phyloP scores from a whole-genome alignment of 2,329 filamentous ascomycete genomes.

The Arthrobotrys sinensis region DNA sequence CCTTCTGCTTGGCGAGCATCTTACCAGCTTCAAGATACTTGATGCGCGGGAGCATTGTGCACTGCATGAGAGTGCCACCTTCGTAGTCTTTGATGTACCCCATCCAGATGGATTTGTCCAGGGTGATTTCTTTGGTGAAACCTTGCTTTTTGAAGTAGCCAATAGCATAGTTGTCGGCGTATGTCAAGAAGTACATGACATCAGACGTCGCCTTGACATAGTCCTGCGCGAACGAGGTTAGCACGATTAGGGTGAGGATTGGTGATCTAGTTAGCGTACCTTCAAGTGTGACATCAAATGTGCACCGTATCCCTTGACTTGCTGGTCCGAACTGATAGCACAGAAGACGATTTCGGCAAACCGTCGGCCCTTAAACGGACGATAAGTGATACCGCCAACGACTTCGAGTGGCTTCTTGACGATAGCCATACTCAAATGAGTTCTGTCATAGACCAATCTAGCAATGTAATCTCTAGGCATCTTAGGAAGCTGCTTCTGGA shows the following conservation, averaged over 20 bases:
- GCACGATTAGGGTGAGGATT: not conserved
- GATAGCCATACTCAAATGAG: constrained; percentile 95
- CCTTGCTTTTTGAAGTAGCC: constrained; percentile 99
- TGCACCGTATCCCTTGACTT: constrained; percentile 98
- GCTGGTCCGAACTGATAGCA: constrained; percentile 96
- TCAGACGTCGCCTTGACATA: constrained; percentile 97
- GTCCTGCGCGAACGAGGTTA: constrained; percentile 70
- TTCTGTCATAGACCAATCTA: constrained; percentile 95
- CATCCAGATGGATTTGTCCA: constrained; percentile 95
- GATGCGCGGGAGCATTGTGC: constrained; percentile 94
- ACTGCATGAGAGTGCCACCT: constrained; percentile 99
- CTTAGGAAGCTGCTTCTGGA: constrained; percentile 97
- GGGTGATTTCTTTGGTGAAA: constrained; percentile 97
- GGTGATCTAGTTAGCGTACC: constrained; percentile 66
- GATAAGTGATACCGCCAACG: constrained; percentile 94
- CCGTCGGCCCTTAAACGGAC: constrained; percentile 89
- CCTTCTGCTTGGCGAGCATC: constrained; percentile 98
- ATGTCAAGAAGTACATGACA: constrained; percentile 98
- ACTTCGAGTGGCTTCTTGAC: constrained; percentile 96
- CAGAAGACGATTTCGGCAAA: constrained; percentile 99
- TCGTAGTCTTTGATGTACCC: constrained; percentile 99
- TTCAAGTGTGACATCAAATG: constrained; percentile 99
- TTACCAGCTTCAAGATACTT: constrained; percentile 93
- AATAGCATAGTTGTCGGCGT: constrained; percentile 98
- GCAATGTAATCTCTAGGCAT: constrained; percentile 99